These are phyloP conservation scores for Erysimum cheiri DNA, from an alignment of 441 rosid genomes.

Conservation along the genomic window DNA sequence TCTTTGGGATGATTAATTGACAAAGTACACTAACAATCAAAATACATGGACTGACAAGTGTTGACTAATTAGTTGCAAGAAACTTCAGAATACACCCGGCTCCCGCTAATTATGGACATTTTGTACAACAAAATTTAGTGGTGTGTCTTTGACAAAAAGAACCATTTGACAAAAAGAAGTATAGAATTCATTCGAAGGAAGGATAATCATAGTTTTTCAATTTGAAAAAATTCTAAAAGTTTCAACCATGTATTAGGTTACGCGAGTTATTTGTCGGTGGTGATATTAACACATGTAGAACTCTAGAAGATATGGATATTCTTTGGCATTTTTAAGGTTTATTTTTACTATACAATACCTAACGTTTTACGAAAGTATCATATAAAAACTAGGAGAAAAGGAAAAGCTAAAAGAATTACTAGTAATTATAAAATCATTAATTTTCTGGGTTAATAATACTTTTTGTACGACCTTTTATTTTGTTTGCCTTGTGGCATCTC, in stretches of 20 bases:
- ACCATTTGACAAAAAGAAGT: no score
- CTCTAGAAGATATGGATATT: constrained; percentile 40
- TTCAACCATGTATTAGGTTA: constrained; percentile 27
- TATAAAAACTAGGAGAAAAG: not conserved
- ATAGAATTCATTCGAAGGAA: not conserved
- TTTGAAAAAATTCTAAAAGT: not conserved
- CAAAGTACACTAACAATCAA: constrained; percentile 19
- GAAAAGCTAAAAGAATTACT: not conserved
- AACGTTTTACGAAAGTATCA: constrained; percentile 34
- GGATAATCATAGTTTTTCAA: constrained; percentile 12
- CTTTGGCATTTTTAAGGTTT: constrained; percentile 42
- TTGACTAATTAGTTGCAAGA: constrained; percentile 28
- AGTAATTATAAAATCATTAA: not conserved
- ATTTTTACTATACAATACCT: constrained; percentile 25
- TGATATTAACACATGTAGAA: constrained; percentile 8
- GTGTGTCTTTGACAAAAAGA: constrained; percentile 26
- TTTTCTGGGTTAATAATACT: not conserved
- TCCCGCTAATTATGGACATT: constrained; percentile 40
- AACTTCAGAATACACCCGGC: constrained; percentile 22
- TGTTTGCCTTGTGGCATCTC: constrained; percentile 11
- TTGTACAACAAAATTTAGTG: constrained; percentile 7
- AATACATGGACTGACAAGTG: constrained; percentile 22
- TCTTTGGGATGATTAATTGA: not conserved
- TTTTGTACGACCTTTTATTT: not conserved
- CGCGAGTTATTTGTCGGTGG: constrained; percentile 43